Evolutionary conservation across 257 asterid species (phyloP).

Genomic region (Coffea eugenioides): DNA sequence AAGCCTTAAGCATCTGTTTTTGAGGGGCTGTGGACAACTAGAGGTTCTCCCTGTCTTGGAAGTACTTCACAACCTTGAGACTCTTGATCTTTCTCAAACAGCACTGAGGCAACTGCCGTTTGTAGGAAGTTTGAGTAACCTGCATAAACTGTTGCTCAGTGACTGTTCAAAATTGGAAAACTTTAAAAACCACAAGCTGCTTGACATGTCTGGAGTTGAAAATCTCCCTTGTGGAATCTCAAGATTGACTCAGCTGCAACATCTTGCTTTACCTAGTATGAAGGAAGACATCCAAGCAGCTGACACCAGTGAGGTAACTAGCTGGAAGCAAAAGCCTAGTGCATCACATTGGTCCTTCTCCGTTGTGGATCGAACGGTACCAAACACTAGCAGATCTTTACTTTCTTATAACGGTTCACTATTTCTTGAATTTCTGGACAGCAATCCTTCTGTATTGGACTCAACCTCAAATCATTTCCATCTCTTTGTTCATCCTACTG

Average conservation of each 20-base stretch:
- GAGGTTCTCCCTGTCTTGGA: background rate
- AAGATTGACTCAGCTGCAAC: conserved; percentile 2
- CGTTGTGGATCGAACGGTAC: background rate
- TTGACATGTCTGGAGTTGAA: background rate
- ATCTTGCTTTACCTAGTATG: background rate
- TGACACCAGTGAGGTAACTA: background rate
- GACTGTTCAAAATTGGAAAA: background rate
- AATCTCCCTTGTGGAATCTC: conserved; percentile 7
- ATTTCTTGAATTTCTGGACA: conserved; percentile 6
- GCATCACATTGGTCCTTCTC: too few species aligned
- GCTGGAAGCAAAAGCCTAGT: background rate
- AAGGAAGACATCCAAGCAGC: background rate
- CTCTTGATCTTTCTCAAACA: conserved; percentile 12
- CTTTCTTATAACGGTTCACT: background rate
- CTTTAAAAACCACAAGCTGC: background rate
- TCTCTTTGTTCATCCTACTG: background rate
- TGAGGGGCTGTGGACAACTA: background rate
- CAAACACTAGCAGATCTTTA: background rate
- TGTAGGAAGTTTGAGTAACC: background rate
- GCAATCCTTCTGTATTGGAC: background rate
- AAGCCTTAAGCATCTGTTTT: background rate
- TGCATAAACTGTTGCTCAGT: background rate
- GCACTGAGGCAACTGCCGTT: background rate
- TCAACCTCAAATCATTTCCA: conserved; percentile 1
- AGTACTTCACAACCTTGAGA: conserved; percentile 10